Conservation (phyloP, 192 early-diverging fungal species). For the Linnemannia elongata region DNA sequence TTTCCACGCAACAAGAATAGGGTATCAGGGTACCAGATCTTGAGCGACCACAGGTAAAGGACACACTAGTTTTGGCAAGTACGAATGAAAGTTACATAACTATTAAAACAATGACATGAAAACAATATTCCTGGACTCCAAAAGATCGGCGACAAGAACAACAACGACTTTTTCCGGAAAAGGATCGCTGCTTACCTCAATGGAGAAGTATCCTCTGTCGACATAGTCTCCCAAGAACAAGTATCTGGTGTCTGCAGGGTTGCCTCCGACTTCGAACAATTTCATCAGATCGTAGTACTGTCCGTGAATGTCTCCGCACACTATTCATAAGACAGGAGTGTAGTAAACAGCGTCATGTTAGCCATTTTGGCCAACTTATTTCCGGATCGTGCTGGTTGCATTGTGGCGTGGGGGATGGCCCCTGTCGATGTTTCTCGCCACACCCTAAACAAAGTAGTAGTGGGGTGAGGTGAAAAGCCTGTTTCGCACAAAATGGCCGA, state of each 20-base stretch:
- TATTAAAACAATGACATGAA: not conserved
- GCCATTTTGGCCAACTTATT: not conserved
- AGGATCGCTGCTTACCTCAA: constrained; percentile 76
- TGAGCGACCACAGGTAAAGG: constrained; percentile 91
- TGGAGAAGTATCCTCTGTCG: constrained; percentile 97
- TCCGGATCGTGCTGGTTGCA: not conserved
- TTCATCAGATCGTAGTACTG: constrained; percentile 99
- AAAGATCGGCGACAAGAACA: no score
- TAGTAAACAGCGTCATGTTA: not conserved
- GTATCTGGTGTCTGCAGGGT: constrained; percentile 91
- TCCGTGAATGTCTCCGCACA: constrained; percentile 99
- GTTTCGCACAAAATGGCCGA: not conserved
- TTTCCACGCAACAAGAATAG: constrained; percentile 94
- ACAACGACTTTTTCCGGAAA: not conserved
- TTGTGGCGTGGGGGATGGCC: not conserved
- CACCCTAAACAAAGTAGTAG: not conserved
- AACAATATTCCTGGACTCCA: no score
- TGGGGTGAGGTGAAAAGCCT: not conserved
- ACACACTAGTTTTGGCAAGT: constrained; percentile 74
- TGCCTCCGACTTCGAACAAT: constrained; percentile 96
- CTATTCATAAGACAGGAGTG: constrained; percentile 33
- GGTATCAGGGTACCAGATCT: constrained; percentile 91
- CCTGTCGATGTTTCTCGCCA: not conserved
- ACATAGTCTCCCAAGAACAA: constrained; percentile 98
- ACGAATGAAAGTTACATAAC: not conserved